phyloP scores from a whole-genome alignment of 2,329 filamentous ascomycete genomes.

The Botryotinia convoluta region DNA sequence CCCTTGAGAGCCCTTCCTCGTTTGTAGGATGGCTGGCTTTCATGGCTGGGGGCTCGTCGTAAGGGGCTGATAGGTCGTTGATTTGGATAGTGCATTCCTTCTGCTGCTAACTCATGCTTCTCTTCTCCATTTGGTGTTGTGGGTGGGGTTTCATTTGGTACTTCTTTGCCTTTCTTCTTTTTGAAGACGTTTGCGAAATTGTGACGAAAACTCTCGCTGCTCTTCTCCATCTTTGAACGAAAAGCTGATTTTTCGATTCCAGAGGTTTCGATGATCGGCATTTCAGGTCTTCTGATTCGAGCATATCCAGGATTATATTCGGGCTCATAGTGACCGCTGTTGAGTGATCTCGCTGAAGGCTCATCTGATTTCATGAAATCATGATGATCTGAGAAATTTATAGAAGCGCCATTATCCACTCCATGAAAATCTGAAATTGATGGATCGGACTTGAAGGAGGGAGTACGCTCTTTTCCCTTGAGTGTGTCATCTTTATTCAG shows the following conservation, averaged over 20 bases:
- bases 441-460: constrained; percentile 14
- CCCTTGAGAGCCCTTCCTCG: neutral
- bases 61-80: neutral
- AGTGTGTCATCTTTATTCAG: constrained; percentile 13
- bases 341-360: neutral
- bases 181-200: constrained; percentile 17
- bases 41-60: neutral
- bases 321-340: neutral
- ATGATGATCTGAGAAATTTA: constrained; percentile 1
- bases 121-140: constrained; percentile 3
- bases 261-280: constrained; percentile 17
- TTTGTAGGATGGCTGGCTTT: neutral
- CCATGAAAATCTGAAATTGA: neutral
- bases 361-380: constrained; percentile 11
- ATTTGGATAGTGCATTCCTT: neutral
- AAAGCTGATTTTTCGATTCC: constrained; percentile 18
- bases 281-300: constrained; percentile 17
- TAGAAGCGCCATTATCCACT: neutral
- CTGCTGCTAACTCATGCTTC: neutral
- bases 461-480: constrained; percentile 2
- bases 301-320: constrained; percentile 12
- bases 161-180: constrained; percentile 20
- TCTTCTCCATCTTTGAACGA: constrained; percentile 16
- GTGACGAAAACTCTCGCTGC: constrained; percentile 16
- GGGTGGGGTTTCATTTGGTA: neutral